Percentiles rank a stretch among this genome's conserved stretches.
These are phyloP conservation scores for Salvia sclarea DNA, from an alignment of 305 asterid genomes.

Conservation along the genomic window DNA sequence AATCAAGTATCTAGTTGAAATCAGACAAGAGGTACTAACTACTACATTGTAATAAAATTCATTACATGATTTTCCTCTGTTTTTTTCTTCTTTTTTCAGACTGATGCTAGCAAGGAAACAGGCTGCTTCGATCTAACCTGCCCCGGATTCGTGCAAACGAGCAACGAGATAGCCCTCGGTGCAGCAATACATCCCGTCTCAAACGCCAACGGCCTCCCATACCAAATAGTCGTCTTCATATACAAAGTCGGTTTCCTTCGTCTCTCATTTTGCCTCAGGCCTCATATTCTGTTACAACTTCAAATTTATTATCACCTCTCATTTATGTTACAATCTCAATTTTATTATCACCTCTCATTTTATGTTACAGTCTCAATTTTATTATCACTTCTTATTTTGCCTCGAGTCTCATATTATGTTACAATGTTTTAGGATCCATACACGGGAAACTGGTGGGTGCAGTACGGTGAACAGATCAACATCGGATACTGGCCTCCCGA, in stretches of 20 bases:
- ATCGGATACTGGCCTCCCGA: slow-evolving; percentile 71
- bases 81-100: slow-evolving; percentile 31
- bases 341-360: too few relatives aligned
- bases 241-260: slow-evolving; percentile 54
- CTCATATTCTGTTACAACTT: not conserved
- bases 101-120: slow-evolving; percentile 50
- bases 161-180: slow-evolving; percentile 65
- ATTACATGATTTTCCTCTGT: not conserved
- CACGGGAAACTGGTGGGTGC: slow-evolving; percentile 72
- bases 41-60: not conserved
- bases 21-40: not conserved
- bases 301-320: too few relatives aligned
- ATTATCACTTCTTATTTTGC: too few relatives aligned
- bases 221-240: slow-evolving; percentile 51
- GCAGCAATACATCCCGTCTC: slow-evolving; percentile 70
- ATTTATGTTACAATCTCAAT: too few relatives aligned
- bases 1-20: not conserved
- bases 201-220: slow-evolving; percentile 51
- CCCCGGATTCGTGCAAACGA: slow-evolving; percentile 75
- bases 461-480: slow-evolving; percentile 47
- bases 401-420: not conserved
- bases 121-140: slow-evolving; percentile 75
- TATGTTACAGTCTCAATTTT: too few relatives aligned
- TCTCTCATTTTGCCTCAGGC: not conserved
- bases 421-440: slow-evolving; percentile 43